Evolutionary conservation across 805 yeast genomes (phyloP).

Genomic region (Lipomyces yamadae): DNA sequence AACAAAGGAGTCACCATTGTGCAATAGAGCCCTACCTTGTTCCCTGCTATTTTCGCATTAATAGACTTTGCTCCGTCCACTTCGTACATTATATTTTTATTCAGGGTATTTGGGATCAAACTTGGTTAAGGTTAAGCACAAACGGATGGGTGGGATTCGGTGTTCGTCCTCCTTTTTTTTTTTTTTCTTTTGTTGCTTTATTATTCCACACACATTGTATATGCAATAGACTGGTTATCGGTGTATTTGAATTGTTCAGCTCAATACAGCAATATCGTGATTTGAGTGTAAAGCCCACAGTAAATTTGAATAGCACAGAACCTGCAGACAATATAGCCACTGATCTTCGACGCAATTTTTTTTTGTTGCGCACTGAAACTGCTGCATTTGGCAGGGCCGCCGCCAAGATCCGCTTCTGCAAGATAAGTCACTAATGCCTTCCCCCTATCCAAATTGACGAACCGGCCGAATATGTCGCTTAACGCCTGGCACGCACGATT

Average conservation of each 20-base stretch:
- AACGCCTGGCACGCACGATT: not conserved
- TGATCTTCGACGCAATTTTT: no score
- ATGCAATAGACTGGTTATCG: not conserved
- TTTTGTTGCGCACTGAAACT: no score
- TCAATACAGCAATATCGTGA: not conserved
- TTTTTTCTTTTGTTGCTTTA: not conserved
- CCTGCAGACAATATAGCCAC: no score
- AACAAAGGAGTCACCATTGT: constrained; percentile 26
- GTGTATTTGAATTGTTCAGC: not conserved
- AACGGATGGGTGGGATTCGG: not conserved
- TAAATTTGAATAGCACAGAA: no score
- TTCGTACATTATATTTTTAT: not conserved
- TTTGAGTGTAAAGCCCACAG: not conserved
- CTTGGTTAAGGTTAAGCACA: not conserved
- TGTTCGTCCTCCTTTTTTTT: not conserved
- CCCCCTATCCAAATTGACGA: not conserved
- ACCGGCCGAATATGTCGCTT: no score
- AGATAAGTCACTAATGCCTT: no score
- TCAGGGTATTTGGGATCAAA: not conserved
- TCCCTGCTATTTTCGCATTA: not conserved
- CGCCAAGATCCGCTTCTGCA: no score
- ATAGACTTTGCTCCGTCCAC: not conserved
- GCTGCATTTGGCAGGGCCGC: no score
- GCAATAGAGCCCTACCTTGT: not conserved
- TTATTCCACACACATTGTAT: not conserved